Evolutionary conservation across 805 yeast genomes (phyloP), one percentile per base, ranked within the genome.

Genomic region (Starmera amethionina): DNA sequence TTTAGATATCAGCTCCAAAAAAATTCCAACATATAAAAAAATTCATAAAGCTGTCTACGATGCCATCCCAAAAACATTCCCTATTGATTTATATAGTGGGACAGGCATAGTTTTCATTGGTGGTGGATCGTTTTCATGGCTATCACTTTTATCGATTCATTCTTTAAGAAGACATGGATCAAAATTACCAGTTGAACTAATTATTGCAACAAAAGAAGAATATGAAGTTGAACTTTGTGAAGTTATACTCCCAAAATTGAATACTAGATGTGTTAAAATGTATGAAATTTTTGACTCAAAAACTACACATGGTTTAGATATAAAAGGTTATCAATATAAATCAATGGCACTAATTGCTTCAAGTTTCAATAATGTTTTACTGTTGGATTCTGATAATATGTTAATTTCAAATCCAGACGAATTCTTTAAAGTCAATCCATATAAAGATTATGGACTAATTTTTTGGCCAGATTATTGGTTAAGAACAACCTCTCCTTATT

Each of bases 401-500:
- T 85, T 90, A 0, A 71, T 80, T 8, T 65, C 64, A 44, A 67
- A 75, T 25, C 79, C 88, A 2, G 81, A 76, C 46, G 50, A 53
- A 6, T 53, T 82, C 15, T 80, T 85, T 55, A 58, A 58, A 4
- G 56, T 68, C 11, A 73, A 74, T 30, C 75, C 82, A 0, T 84
- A 70, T 59, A 45, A 52, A 28, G 52, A 65, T 11, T 59, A 63
- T 44, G 73, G 78, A 43, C 59, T 74, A 56, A 58, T 77, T 25
- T 52, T 75, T 13, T 85, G 93, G 89, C 90, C 93, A 2, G 95
- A 85, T 57, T 84, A 75, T 58, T 85, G 95, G 95, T 72, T 78
- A 54, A 69, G 94, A 46, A 75, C 87, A 4, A 82, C 87, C 3
- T 72, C 81, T 3, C 93, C 94, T 3, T 59, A 60, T 33, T 79